Evolutionary conservation across 768 basidiomycete genomes (phyloP), one percentile per base, ranked within the genome.

Genomic region (Suillus variegatus): DNA sequence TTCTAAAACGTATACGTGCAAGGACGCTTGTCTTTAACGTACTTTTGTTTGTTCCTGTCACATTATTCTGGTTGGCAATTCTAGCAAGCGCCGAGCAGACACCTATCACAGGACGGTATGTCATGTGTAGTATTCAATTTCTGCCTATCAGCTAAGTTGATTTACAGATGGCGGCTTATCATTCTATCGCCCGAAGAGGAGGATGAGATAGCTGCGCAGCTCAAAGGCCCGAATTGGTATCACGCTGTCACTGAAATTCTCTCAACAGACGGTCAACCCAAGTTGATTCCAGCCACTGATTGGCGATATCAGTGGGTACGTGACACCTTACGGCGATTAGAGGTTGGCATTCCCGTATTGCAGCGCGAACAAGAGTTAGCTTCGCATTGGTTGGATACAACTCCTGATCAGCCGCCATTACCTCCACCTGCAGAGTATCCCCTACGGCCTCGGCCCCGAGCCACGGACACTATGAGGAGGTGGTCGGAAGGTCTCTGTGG

Each of bases 281-380:
- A 80, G 51, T 82, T 93, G 44, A 82, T 99, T 61, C 86, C 92
- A 41, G 75, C 83, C 1, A 83, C 81, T 32, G 97, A 99, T 77
- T 99, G 97, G 97, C 86, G 96, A 65, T 91, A 92, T 73, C 72
- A 79, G 22, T 98, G 97, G 96, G 94, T 97, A 13, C 83, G 85
- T 62, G 83, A 88, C 22, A 94, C 92, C 2, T 79, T 98, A 25
- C 87, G 91, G 20, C 82, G 82, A 63, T 85, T 99, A 35, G 96
- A 98, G 77, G 68, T 77, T 38, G 90, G 85, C 52, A 88, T 95
- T 49, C 93, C 90, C 12, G 69, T 86, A 18, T 78, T 96, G 9
- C 85, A 86, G 16, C 79, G 82, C 43, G 90, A 93, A 71, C 78
- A 78, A 18, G 81, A 86, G 66, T 70, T 85, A 60, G 83, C 82